These are phyloP conservation scores for Iberis pinnata DNA, from an alignment of 345 rosid genomes.

Conservation along the genomic window DNA sequence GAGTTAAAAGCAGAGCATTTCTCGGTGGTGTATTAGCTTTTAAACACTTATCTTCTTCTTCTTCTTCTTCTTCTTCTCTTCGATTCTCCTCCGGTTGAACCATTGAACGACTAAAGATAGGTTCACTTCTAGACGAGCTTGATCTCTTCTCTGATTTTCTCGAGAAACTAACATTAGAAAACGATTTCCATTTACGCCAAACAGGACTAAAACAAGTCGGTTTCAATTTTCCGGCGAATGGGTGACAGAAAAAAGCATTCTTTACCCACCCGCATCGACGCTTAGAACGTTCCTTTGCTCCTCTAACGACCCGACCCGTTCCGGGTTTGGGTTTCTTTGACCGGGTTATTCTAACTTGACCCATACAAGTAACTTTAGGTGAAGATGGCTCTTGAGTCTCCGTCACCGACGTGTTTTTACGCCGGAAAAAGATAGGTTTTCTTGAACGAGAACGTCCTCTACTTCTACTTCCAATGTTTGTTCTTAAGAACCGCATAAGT, in stretches of 20 bases:
- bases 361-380: slow-evolving; percentile 95
- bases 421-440: slow-evolving; percentile 66
- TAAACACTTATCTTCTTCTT: slow-evolving; percentile 25
- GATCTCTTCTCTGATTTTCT: slow-evolving; percentile 31
- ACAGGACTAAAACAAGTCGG: slow-evolving; percentile 32
- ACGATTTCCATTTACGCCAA: slow-evolving; percentile 49
- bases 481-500: slow-evolving; percentile 69
- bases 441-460: slow-evolving; percentile 38
- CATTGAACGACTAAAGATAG: slow-evolving; percentile 27
- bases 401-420: slow-evolving; percentile 34
- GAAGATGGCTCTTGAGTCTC: slow-evolving; percentile 89
- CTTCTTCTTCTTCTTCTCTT: slow-evolving; percentile 20
- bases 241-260: slow-evolving; percentile 32
- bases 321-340: slow-evolving; percentile 39
- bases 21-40: slow-evolving; percentile 52
- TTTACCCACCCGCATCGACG: slow-evolving; percentile 48
- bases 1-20: slow-evolving; percentile 63
- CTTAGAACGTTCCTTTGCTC: slow-evolving; percentile 6
- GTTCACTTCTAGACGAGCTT: slow-evolving; percentile 29
- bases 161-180: slow-evolving; percentile 27
- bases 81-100: slow-evolving; percentile 23
- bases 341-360: slow-evolving; percentile 72
- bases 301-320: slow-evolving; percentile 9
- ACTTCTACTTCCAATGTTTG: slow-evolving; percentile 63
- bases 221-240: slow-evolving; percentile 23